Evolutionary conservation across 169 alveolate species (phyloP), one percentile per base, ranked within the genome.

Genomic region (Plasmodium relictum): DNA sequence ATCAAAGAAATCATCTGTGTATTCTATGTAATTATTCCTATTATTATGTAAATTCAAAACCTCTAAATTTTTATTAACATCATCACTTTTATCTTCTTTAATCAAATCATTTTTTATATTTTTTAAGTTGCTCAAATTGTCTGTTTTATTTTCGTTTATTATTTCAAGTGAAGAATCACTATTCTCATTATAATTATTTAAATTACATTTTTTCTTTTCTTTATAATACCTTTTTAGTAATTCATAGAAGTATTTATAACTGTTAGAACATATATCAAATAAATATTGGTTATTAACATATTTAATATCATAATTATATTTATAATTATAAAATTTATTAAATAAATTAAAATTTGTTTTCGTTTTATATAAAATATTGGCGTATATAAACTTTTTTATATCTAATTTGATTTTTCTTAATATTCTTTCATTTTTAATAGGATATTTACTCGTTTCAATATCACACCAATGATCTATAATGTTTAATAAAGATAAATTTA

Each of bases 391-490:
- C 14, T 41, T 50, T 48, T 76, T 76, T 26, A 76, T 76, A 62
- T 76, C 89, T 6, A 6, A 62, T 16, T 56, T 65, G 22, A 76
- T 63, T 31, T 56, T 63, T 76, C 52, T 76, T 63, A 76, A 44
- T 45, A 48, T 31, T 4, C 62, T 62, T 24, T 37, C 56, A 48
- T 76, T 42, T 22, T 41, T 42, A 44, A 76, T 48, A 0, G 74
- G 74, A 62, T 76, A 76, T 22, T 52, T 58, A 42, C 44, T 76
- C 1, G 74, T 41, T 76, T 76, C 89, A 14, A 76, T 76, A 39
- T 37, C 44, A 45, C 78, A 63, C 89, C 89, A 76, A 45, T 63
- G 44, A 54, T 76, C 89, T 54, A 76, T 76, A 14, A 63, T 3
- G 24, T 22, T 31, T 58, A 63, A 54, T 45, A 76, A 50, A 1